Evolutionary conservation across 2,329 filamentous ascomycete genomes (phyloP).

Genomic region (Lachnellula cervina): DNA sequence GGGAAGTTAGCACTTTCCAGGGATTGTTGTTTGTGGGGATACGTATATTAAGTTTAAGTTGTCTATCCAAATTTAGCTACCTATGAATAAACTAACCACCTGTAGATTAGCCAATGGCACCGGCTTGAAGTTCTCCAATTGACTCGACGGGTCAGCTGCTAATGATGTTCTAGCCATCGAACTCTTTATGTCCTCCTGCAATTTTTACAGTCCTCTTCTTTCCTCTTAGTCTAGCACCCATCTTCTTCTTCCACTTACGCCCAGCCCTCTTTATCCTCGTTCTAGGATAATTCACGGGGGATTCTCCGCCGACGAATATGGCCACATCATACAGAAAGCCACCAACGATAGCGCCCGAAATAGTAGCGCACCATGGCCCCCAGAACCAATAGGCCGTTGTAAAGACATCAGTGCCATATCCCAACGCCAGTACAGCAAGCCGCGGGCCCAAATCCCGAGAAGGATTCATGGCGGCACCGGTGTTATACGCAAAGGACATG

Average conservation of each 20-base stretch:
- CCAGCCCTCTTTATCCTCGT: constrained; percentile 37
- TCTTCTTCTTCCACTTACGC: constrained; percentile 39
- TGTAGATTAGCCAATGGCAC: no score
- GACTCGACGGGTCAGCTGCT: no score
- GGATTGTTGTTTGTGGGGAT: no score
- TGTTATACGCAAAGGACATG: constrained; percentile 42
- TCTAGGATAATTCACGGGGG: constrained; percentile 46
- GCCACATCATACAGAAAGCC: constrained; percentile 47
- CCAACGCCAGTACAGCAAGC: constrained; percentile 40
- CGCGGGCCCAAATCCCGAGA: constrained; percentile 46
- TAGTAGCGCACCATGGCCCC: constrained; percentile 37
- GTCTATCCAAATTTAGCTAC: no score
- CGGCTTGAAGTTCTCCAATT: no score
- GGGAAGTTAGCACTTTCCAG: no score
- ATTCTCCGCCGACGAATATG: constrained; percentile 47
- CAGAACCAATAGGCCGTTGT: constrained; percentile 39
- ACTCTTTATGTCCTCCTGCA: neutral
- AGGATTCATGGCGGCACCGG: constrained; percentile 44
- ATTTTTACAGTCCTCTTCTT: constrained; percentile 3
- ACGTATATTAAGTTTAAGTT: no score
- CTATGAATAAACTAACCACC: no score
- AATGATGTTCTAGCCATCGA: no score
- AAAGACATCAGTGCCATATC: constrained; percentile 40
- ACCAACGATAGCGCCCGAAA: constrained; percentile 38
- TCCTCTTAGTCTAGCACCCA: constrained; percentile 17